Evolutionary conservation across 768 basidiomycete species (phyloP), one percentile per base, ranked within the genome.

Genomic region (Clavulina sp.): DNA sequence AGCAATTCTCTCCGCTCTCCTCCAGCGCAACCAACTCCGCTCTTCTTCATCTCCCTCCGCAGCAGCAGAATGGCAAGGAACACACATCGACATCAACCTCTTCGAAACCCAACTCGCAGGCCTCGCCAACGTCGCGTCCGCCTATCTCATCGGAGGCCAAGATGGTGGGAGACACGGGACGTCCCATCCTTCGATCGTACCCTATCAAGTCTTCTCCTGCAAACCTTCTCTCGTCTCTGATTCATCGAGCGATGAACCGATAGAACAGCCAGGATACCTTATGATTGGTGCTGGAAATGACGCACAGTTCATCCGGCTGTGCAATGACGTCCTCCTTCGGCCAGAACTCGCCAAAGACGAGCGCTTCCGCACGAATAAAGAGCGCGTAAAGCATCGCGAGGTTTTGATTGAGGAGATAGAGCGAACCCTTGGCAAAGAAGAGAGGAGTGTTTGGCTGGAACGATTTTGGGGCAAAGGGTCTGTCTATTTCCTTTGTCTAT

Each of bases 261-360:
- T n/a, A n/a, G n/a, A n/a, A n/a, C n/a, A n/a, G n/a, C n/a, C n/a
- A n/a, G 85, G 87, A 29, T 91, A 78, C 62, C 65, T 95, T 54
- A 93, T 95, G 92, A 80, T 95, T 57, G 89, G 88, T 41, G 88
- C 85, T 5, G 91, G 86, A 3, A 93, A 89, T 63, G 77, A 93
- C 61, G 81, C 76, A 57, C 86, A 87, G 78, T 96, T 92, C 68
- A 71, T 63, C 50, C 69, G 76, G 26, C 69, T 96, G 19, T 72
- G 75, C 2, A 69, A 74, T 41, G 73, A 71, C 51, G 74, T 91
- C 36, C 69, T 93, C 32, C 66, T 72, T 41, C 64, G 68, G 36
- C 78, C 81, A 0, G 73, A 72, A 46, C 73, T 91, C 52, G 69
- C 69, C 2, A 62, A 64, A 7, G 75, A 87, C 63, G 64, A 69